Conservation (phyloP, 306 rosid genomes). For the Abrus precatorius region DNA sequence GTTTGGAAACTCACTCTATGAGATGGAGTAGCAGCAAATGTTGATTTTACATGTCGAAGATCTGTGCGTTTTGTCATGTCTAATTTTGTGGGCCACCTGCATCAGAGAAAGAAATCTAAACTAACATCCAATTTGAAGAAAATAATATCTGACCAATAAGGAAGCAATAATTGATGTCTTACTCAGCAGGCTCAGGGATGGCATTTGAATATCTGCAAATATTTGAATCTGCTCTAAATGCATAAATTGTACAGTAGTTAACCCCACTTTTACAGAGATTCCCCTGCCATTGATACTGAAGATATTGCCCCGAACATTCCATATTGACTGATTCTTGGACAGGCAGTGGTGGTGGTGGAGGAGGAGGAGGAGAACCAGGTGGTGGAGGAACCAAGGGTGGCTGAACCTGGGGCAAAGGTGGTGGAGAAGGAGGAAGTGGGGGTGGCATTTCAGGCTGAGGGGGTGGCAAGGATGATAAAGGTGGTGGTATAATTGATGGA, state of each 20-base stretch:
- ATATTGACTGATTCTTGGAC: constrained; percentile 58
- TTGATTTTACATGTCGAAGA: constrained; percentile 80
- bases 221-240: constrained; percentile 75
- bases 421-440: constrained; percentile 82
- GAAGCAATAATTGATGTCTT: constrained; percentile 47
- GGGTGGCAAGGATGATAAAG: constrained; percentile 70
- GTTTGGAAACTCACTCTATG: constrained; percentile 72
- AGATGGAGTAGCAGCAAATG: constrained; percentile 80
- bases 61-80: constrained; percentile 98
- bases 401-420: constrained; percentile 84
- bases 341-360: constrained; percentile 68
- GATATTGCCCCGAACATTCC: constrained; percentile 60
- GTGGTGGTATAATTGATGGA: constrained; percentile 66
- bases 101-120: constrained; percentile 50
- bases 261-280: constrained; percentile 89
- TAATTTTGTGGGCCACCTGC: constrained; percentile 93
- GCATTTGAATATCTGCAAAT: constrained; percentile 79
- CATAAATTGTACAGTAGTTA: constrained; percentile 85
- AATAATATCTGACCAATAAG: constrained; percentile 32
- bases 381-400: constrained; percentile 89
- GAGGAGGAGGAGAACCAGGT: constrained; percentile 83
- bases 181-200: constrained; percentile 87
- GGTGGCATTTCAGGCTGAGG: constrained; percentile 82
- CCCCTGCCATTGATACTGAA: constrained; percentile 85
- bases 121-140: constrained; percentile 24